Base-by-base conservation (phyloP, 768 basidiomycete genomes). In the Amanita thiersii region DNA sequence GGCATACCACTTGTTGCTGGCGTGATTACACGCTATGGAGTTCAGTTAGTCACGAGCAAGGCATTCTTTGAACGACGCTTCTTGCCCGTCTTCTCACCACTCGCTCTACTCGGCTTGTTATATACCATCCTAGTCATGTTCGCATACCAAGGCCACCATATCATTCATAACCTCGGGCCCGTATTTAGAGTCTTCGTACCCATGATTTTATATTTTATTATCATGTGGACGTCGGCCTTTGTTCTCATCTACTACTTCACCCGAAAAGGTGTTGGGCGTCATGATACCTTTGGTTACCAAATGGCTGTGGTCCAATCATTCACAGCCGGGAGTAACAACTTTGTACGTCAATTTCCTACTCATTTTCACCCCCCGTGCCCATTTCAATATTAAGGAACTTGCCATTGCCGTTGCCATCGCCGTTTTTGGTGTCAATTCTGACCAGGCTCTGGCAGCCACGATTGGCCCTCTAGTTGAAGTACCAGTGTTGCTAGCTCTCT, bases 121-220 rank as follows among this genome's bases (percentile, higher is more conserved):
- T 90, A 89, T 64, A 90, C 86, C 10, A 77, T 87, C 51, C 58
- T 85, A 42, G 75, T 86, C 34, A 68, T 86, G 54, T 87, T 88
- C 53, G 84, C 80, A 3, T 75, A 76, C 52, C 77, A 79, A 59
- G 72, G 69, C 2, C 75, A 80, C 38, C 75, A 75, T 43, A 87
- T 90, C 48, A 58, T 88, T 8, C 68, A 79, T 45, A 79, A 88
- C 53, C 64, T 91, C 25, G 79, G 85, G 0, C 72, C 73, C 4
- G 85, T 87, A 2, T 89, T 90, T 60, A 75, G 87, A 12, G 77
- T 86, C 1, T 78, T 85, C 52, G 86, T 89, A 4, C 88, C 89
- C 1, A 71, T 87, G 65, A 63, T 86, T 17, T 63, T 85, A 24
- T 91, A 91, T 62, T 90, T 90, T 56, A 43, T 72, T 32, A 57